Evolutionary conservation across 371 early-diverging fungal genomes (phyloP).

Genomic region (Mortierella sp.): DNA sequence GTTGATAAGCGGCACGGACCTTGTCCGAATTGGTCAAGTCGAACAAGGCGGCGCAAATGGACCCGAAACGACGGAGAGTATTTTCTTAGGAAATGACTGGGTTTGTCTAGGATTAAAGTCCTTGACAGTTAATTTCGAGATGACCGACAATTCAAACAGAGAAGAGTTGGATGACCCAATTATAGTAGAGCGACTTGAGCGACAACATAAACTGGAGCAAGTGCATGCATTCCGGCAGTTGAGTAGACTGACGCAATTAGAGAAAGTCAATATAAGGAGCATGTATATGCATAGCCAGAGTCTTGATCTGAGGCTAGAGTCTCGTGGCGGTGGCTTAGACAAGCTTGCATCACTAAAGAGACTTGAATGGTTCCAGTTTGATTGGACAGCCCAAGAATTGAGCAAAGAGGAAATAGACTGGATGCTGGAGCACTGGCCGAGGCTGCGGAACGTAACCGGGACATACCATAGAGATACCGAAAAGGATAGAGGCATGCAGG

Average conservation of each 20-base stretch:
- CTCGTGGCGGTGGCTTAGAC: background rate
- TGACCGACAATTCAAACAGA: background rate
- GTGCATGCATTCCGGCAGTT: background rate
- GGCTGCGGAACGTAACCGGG: background rate
- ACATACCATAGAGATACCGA: background rate
- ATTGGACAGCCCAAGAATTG: background rate
- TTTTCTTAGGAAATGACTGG: background rate
- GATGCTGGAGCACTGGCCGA: background rate
- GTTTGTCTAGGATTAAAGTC: background rate
- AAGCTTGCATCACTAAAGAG: background rate
- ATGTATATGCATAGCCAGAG: background rate
- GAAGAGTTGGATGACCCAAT: background rate
- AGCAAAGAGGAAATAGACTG: background rate
- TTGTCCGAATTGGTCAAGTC: background rate
- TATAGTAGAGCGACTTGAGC: background rate
- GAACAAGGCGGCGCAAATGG: background rate
- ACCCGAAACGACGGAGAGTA: background rate
- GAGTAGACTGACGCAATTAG: background rate
- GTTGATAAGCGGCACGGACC: background rate
- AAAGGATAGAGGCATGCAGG: no score
- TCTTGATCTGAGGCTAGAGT: background rate
- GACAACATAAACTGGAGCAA: background rate
- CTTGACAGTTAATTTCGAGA: background rate
- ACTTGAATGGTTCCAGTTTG: background rate
- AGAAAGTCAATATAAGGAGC: background rate